A percentile compares a stretch with the other conserved stretches of the same genome.
These are phyloP conservation scores for Rusavskia elegans DNA, from an alignment of 495 filamentous ascomycete species.

Conservation along the genomic window DNA sequence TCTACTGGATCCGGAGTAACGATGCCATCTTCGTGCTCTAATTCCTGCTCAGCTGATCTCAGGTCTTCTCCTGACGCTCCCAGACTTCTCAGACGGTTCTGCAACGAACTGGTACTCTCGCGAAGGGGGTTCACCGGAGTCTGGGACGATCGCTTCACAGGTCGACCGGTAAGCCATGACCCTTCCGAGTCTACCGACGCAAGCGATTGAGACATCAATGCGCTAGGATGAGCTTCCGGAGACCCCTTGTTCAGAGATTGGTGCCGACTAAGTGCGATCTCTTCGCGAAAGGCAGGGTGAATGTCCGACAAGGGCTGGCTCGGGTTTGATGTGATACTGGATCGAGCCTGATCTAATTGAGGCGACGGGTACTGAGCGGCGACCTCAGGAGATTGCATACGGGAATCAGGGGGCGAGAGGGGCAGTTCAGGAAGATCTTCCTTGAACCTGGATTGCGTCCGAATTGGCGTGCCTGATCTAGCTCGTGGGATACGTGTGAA, in stretches of 20 bases:
- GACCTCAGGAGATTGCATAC: conserved; percentile 55
- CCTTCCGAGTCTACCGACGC: conserved; percentile 83
- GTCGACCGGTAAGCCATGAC: conserved; percentile 75
- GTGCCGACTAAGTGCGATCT: conserved; percentile 14
- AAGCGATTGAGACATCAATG: conserved; percentile 49
- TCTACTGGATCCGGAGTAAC: conserved; percentile 9
- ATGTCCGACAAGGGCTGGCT: conserved; percentile 10
- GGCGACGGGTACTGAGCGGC: conserved; percentile 8
- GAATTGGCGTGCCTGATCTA: conserved; percentile 43
- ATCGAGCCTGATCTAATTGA: conserved; percentile 6
- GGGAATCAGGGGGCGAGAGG: conserved; percentile 64
- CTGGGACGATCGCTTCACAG: conserved; percentile 35
- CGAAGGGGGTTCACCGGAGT: conserved; percentile 26
- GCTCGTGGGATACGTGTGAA: conserved; percentile 17
- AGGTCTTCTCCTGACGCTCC: conserved; percentile 40
- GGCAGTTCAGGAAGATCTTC: conserved; percentile 82
- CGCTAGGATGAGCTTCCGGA: conserved; percentile 10
- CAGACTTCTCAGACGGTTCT: conserved; percentile 26
- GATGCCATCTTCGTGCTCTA: conserved; percentile 11
- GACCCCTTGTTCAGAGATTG: conserved; percentile 12
- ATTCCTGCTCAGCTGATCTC: conserved; percentile 13
- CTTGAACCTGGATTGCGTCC: conserved; percentile 80
- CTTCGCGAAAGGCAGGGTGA: conserved; percentile 15
- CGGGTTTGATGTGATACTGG: not conserved
- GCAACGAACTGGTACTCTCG: conserved; percentile 30